phyloP scores from a whole-genome alignment of 805 yeast genomes.

The Wickerhamiella galacta region DNA sequence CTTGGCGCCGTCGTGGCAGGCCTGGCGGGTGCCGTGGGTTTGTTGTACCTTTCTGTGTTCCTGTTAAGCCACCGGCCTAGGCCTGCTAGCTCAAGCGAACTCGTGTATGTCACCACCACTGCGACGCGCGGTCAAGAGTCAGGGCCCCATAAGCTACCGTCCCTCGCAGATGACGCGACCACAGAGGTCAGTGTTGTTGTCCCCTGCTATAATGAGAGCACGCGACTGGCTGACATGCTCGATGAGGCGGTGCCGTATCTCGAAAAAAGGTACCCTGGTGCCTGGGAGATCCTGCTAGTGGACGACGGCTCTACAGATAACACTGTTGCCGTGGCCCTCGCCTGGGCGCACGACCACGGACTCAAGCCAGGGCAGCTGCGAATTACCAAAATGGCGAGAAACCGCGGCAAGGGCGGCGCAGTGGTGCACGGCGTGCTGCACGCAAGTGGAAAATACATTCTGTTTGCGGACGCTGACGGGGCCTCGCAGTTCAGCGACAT shows the following conservation, averaged over 20 bases:
- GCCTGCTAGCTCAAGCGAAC: constrained; percentile 34
- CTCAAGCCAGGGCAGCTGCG: constrained; percentile 45
- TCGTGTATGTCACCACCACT: constrained; percentile 24
- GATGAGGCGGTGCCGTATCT: constrained; percentile 33
- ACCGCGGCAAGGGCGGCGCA: constrained; percentile 94
- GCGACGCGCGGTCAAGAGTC: no score
- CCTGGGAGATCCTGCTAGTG: constrained; percentile 67
- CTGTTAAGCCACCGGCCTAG: constrained; percentile 52
- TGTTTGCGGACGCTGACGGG: constrained; percentile 97
- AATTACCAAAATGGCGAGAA: constrained; percentile 50
- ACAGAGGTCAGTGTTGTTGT: constrained; percentile 61
- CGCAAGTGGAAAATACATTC: constrained; percentile 50
- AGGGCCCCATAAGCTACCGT: constrained; percentile 22
- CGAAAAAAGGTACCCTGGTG: constrained; percentile 19
- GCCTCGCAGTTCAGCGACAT: constrained; percentile 73
- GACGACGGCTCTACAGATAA: constrained; percentile 87
- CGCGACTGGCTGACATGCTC: constrained; percentile 37
- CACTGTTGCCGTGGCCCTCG: constrained; percentile 55
- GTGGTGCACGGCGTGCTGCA: constrained; percentile 82
- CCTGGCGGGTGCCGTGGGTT: no score
- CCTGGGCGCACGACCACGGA: constrained; percentile 30
- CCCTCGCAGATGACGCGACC: constrained; percentile 17
- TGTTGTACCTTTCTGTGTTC: no score
- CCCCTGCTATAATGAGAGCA: constrained; percentile 85
- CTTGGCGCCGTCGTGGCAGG: no score